Evolutionary conservation across 371 early-diverging fungal genomes (phyloP).

Genomic region (Mortierella sp.): DNA sequence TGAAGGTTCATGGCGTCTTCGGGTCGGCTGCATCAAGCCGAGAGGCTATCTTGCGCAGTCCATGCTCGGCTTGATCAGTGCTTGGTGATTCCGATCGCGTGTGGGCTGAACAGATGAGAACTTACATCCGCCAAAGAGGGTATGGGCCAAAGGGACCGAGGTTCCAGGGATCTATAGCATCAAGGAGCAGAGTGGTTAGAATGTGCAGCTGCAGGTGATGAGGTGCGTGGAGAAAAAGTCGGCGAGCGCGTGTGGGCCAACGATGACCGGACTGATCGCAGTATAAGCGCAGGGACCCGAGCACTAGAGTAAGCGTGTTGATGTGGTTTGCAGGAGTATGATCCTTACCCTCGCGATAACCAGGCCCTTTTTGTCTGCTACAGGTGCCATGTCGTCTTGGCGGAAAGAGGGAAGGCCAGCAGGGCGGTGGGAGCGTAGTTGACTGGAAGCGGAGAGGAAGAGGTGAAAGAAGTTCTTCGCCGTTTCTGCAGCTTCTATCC

Average conservation of each 20-base stretch:
- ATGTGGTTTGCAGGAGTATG: too few relatives aligned
- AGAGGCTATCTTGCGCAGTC: slow-evolving; percentile 1
- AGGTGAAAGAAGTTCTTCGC: background rate
- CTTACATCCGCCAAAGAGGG: slow-evolving; percentile 49
- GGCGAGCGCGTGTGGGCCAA: too few relatives aligned
- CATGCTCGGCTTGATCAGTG: background rate
- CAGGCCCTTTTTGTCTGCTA: slow-evolving; percentile 44
- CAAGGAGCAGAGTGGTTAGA: background rate
- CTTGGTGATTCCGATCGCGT: too few relatives aligned
- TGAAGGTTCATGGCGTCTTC: background rate
- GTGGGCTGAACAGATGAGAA: background rate
- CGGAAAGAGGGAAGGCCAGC: slow-evolving; percentile 7
- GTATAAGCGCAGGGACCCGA: too few relatives aligned
- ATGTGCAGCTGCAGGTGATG: background rate
- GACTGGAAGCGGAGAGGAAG: background rate
- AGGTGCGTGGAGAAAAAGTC: too few relatives aligned
- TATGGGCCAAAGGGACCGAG: slow-evolving; percentile 36
- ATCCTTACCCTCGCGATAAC: slow-evolving; percentile 40
- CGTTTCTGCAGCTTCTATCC: too few relatives aligned
- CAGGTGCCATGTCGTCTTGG: slow-evolving; percentile 19
- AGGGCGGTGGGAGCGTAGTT: background rate
- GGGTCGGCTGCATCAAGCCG: too few relatives aligned
- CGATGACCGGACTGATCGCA: too few relatives aligned
- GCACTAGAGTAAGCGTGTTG: too few relatives aligned
- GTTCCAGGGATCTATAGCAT: slow-evolving; percentile 41